A percentile compares a stretch with the other conserved stretches of the same genome.
phyloP scores from a whole-genome alignment of 257 asterid species.

The Salvia splendens region DNA sequence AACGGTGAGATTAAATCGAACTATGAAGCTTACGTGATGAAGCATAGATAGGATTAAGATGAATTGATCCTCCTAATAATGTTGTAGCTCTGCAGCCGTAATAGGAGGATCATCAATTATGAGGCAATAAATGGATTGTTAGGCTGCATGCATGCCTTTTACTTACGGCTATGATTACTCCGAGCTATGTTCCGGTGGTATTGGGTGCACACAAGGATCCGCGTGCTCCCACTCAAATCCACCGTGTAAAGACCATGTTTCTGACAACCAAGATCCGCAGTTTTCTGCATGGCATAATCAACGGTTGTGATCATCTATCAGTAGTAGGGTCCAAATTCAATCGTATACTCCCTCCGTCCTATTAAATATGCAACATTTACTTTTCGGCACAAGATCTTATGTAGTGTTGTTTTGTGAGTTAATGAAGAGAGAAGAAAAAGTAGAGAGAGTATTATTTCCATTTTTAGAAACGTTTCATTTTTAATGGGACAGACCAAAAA shows the following conservation, averaged over 20 bases:
- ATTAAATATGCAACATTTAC: too few species aligned
- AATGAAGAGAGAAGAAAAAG: too few species aligned
- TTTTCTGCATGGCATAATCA: slow-evolving; percentile 34
- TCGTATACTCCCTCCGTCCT: too few species aligned
- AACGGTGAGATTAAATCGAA: too few species aligned
- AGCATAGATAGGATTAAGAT: too few species aligned
- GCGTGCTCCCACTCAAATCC: slow-evolving; percentile 42
- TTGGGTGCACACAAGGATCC: slow-evolving; percentile 45
- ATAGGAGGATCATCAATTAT: too few species aligned
- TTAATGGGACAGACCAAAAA: too few species aligned
- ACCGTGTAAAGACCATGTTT: slow-evolving; percentile 21
- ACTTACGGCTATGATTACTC: slow-evolving; percentile 33
- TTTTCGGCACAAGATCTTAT: too few species aligned
- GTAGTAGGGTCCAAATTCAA: slow-evolving; percentile 28
- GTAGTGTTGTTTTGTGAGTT: too few species aligned
- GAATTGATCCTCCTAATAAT: not conserved
- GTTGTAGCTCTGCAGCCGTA: not conserved
- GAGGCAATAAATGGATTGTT: slow-evolving; percentile 40
- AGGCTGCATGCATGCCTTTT: slow-evolving; percentile 29
- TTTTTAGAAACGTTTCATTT: too few species aligned
- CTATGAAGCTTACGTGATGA: too few species aligned
- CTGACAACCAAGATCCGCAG: slow-evolving; percentile 26
- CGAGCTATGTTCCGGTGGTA: slow-evolving; percentile 37
- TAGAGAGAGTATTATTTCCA: too few species aligned
- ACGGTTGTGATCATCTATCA: slow-evolving; percentile 47